Base-by-base conservation (phyloP, 2,329 filamentous ascomycete species). In the Pseudonectria buxi region DNA sequence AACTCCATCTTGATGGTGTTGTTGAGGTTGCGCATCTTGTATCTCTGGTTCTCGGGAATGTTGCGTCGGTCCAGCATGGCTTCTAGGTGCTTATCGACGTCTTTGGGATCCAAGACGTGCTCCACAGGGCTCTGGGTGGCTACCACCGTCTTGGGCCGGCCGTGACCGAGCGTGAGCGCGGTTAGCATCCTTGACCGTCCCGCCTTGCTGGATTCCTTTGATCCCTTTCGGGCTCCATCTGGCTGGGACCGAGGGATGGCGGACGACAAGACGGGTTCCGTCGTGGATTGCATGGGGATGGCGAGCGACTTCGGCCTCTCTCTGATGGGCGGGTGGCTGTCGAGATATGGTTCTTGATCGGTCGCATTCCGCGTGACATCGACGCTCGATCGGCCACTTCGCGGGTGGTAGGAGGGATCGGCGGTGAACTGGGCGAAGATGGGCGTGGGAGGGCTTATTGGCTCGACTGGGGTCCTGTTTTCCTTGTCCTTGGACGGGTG, bases 1-100 rank as follows among this genome's bases (percentile, higher is more conserved):
- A 98, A 94, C 55, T 96, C 89, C 56, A 88, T 86, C 64, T 98
- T 98, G 67, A 96, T 89, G 25, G 85, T 83, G 46, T 86, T 75
- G 44, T 86, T 87, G 41, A 98, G 68, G 37, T 81, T 89, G 30
- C 90, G 78, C 88, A 98, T 95, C 65, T 94, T 94, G 60, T 90
- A 87, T 36, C 90, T 76, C 70, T 95, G 88, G 45, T 95, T 85
- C 54, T 94, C 86, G 3, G 90, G 89, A 36, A 96, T 94, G 53
- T 96, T 95, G 45, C 90, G 77, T 13, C 89, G 80, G 57, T 95
- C 87, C 61, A 94, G 58, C 61, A 78, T 71, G 3, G 72, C 76
- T 50, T 81, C 76, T 31, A 78, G 68, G 43, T 78, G 73, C 38
- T 61, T 63, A 42, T 75, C 67, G 27, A 79, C 71, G 43, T 78